Evolutionary conservation across 306 rosid species (phyloP).

Genomic region (Vigna hirtella): DNA sequence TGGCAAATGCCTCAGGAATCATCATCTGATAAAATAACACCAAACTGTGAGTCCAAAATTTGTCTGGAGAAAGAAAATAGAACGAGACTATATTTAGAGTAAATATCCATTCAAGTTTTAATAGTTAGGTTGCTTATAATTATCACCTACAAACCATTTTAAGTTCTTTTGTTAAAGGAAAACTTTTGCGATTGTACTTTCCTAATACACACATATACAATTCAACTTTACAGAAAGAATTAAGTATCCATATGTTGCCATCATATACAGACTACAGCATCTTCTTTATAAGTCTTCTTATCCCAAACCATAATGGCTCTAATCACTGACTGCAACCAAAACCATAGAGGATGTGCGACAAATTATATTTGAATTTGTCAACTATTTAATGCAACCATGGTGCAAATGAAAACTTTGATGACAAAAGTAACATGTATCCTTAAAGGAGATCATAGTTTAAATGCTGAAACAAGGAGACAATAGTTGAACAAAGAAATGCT

Average conservation of each 20-base stretch:
- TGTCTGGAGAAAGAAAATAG: slow-evolving; percentile 9
- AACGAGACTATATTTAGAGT: slow-evolving; percentile 3
- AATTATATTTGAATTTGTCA: slow-evolving; percentile 21
- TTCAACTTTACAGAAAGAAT: slow-evolving; percentile 12
- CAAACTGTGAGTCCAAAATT: slow-evolving; percentile 29
- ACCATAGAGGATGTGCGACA: slow-evolving; percentile 2
- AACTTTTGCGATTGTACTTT: background rate
- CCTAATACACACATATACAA: background rate
- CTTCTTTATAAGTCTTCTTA: background rate
- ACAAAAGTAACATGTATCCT: slow-evolving; percentile 9
- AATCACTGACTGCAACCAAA: slow-evolving; percentile 4
- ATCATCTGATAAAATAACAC: slow-evolving; percentile 56
- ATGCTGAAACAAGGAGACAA: slow-evolving; percentile 17
- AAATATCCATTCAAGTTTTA: slow-evolving; percentile 15
- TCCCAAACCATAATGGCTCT: slow-evolving; percentile 7
- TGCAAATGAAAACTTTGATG: slow-evolving; percentile 14
- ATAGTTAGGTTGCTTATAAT: slow-evolving; percentile 18
- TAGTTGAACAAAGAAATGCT: slow-evolving; percentile 33
- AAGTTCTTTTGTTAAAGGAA: background rate
- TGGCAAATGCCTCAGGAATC: slow-evolving; percentile 89
- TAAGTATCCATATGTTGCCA: background rate
- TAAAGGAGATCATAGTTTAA: slow-evolving; percentile 18
- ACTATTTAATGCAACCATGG: slow-evolving; percentile 29
- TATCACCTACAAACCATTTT: slow-evolving; percentile 3
- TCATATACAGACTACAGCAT: background rate